Percentiles rank a stretch among this genome's conserved stretches.
Evolutionary conservation across 371 early-diverging fungal genomes (phyloP).

Genomic region (Scutellospora calospora): DNA sequence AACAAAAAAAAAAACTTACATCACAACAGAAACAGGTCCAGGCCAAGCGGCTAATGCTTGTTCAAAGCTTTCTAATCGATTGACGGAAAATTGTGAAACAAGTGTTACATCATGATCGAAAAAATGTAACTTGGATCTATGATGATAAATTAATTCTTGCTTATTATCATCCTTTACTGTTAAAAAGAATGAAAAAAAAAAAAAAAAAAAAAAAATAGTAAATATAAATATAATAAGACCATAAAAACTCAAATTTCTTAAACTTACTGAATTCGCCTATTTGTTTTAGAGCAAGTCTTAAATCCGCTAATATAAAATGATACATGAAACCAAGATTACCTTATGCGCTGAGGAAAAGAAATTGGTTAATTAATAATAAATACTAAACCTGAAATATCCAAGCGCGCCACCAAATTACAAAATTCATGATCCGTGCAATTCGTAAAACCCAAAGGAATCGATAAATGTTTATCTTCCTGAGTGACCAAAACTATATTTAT

Average conservation of each 20-base stretch:
- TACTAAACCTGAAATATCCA: conserved; percentile 8
- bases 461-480: neutral
- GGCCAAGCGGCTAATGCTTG: conserved; percentile 60
- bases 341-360: too few species aligned
- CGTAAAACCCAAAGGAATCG: neutral
- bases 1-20: conserved; percentile 54
- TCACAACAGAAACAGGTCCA: conserved; percentile 65
- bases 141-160: conserved; percentile 23
- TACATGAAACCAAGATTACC: too few species aligned
- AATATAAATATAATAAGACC: neutral
- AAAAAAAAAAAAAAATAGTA: neutral
- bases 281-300: conserved; percentile 24
- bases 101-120: conserved; percentile 56
- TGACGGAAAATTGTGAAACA: conserved; percentile 68
- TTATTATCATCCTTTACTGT: too few species aligned
- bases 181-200: neutral
- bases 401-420: conserved; percentile 13
- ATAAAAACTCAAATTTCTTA: neutral
- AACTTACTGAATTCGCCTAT: conserved; percentile 18
- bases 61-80: conserved; percentile 63
- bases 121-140: conserved; percentile 37
- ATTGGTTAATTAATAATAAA: too few species aligned
- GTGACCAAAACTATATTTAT: conserved; percentile 11
- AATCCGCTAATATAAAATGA: neutral
- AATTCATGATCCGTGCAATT: neutral